These are phyloP conservation scores for Cyclocybe aegerita DNA, from an alignment of 768 basidiomycete species.

Conservation along the genomic window DNA sequence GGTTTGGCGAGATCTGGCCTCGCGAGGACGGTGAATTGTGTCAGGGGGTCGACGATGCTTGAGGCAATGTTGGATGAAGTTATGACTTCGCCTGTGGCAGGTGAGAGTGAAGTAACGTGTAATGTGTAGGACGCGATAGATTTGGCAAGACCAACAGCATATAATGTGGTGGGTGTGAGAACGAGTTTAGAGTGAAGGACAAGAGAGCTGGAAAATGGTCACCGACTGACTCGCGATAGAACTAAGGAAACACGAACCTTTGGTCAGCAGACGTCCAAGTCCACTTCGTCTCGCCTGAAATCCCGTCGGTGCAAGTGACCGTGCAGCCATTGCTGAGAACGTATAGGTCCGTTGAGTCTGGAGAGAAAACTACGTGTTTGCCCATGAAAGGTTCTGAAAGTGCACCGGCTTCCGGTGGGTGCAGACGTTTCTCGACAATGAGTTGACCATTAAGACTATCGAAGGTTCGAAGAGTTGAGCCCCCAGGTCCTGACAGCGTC, in stretches of 20 bases:
- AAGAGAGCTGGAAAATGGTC: conserved; percentile 46
- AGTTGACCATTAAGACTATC: conserved; percentile 63
- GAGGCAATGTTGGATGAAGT: conserved; percentile 55
- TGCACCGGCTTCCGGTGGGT: conserved; percentile 40
- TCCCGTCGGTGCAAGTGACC: conserved; percentile 48
- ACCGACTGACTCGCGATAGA: neutral
- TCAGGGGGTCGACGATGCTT: conserved; percentile 31
- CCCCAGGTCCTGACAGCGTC: conserved; percentile 74
- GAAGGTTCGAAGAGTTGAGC: conserved; percentile 67
- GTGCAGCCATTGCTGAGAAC: conserved; percentile 62
- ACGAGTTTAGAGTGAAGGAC: conserved; percentile 65
- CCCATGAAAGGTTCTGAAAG: conserved; percentile 59
- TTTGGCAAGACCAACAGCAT: conserved; percentile 52
- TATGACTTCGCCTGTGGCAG: conserved; percentile 52
- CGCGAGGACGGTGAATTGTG: conserved; percentile 29
- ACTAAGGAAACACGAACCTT: conserved; percentile 43
- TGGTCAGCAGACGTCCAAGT: conserved; percentile 70
- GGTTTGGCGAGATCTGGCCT: conserved; percentile 21
- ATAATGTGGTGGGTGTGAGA: conserved; percentile 52
- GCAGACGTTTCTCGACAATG: conserved; percentile 63
- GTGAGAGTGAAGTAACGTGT: conserved; percentile 61
- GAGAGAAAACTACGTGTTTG: conserved; percentile 44
- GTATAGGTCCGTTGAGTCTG: conserved; percentile 38
- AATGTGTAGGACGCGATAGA: conserved; percentile 59
- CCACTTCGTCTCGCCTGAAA: conserved; percentile 63